phyloP scores from a whole-genome alignment of 345 rosid genomes.

The Rhodamnia argentea region DNA sequence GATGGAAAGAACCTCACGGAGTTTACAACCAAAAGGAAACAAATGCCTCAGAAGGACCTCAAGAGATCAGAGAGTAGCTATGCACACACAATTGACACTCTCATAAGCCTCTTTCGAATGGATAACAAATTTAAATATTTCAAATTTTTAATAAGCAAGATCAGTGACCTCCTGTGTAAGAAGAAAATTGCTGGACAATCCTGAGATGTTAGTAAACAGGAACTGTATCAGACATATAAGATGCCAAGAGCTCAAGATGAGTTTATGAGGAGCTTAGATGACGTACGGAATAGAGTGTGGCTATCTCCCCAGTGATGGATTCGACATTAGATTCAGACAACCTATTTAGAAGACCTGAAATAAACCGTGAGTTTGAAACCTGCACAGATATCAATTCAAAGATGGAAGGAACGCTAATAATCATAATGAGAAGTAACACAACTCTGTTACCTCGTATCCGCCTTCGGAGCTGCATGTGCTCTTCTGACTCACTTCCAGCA shows the following conservation, averaged over 20 bases:
- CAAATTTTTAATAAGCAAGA: neutral
- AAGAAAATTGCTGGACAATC: neutral
- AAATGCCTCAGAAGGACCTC: neutral
- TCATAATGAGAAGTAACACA: neutral
- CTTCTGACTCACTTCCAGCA: conserved; percentile 53
- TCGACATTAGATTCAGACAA: conserved; percentile 84
- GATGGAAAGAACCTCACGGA: neutral
- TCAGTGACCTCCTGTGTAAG: neutral
- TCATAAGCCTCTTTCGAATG: neutral
- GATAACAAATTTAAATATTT: neutral
- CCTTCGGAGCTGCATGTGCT: conserved; percentile 55
- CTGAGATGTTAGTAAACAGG: neutral
- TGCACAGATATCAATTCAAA: neutral
- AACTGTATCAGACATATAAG: neutral
- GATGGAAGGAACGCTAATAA: neutral
- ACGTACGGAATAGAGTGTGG: conserved; percentile 57
- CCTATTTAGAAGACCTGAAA: conserved; percentile 80
- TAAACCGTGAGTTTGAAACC: conserved; percentile 1
- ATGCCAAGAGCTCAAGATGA: neutral
- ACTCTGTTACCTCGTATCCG: conserved; percentile 56
- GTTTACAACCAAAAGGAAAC: neutral
- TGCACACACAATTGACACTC: neutral
- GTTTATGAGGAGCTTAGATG: neutral
- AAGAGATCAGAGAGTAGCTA: neutral
- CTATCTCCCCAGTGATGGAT: conserved; percentile 66